These are phyloP conservation scores for Cupressus sempervirens DNA, from an alignment of 75 land plant species.

Conservation along the genomic window DNA sequence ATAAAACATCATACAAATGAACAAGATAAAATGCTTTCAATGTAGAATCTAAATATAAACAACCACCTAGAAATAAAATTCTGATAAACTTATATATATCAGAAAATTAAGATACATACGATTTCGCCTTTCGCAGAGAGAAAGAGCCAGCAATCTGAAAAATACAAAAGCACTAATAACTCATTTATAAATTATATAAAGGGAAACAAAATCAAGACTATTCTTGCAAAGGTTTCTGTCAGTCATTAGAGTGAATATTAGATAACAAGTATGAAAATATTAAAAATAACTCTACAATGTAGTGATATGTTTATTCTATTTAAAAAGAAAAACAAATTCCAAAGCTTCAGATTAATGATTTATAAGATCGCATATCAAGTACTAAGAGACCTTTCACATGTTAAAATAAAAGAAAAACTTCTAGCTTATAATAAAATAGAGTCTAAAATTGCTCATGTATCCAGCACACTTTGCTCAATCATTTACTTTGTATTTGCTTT, in stretches of 20 bases:
- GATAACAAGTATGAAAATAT: not conserved
- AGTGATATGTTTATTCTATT: too few relatives aligned
- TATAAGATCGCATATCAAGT: too few relatives aligned
- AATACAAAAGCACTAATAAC: not conserved
- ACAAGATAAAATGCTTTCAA: not conserved
- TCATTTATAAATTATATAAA: not conserved
- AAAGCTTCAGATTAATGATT: too few relatives aligned
- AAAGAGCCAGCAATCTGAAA: constrained; percentile 62
- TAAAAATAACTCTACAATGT: not conserved
- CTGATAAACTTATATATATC: not conserved
- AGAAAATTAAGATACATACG: constrained; percentile 42
- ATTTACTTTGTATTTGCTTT: too few relatives aligned
- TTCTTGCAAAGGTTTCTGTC: not conserved
- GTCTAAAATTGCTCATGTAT: too few relatives aligned
- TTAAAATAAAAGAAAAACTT: too few relatives aligned
- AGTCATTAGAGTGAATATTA: not conserved
- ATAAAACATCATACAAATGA: not conserved
- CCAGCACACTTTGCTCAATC: too few relatives aligned
- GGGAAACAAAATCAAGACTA: not conserved
- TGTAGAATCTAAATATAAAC: not conserved
- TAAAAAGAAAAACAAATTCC: too few relatives aligned
- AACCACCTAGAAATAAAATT: constrained; percentile 1
- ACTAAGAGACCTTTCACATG: too few relatives aligned
- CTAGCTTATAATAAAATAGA: too few relatives aligned
- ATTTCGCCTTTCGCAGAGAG: constrained; percentile 69